phyloP scores from a whole-genome alignment of 371 early-diverging fungal genomes.

The Rhizopus stolonifer region DNA sequence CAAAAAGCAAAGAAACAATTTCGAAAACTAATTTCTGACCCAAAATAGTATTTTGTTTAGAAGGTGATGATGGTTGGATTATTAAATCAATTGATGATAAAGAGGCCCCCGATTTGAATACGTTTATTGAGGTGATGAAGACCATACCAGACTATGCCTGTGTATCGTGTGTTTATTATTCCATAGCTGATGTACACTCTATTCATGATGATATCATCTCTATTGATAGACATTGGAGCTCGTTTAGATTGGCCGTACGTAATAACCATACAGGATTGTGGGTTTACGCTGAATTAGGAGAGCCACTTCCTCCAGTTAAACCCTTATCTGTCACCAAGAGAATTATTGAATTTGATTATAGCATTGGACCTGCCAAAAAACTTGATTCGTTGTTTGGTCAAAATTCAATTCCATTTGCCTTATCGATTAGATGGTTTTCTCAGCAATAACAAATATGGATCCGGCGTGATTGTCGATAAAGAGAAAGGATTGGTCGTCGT shows the following conservation, averaged over 20 bases:
- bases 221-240: slow-evolving; percentile 85
- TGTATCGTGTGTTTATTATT: slow-evolving; percentile 75
- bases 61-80: no score
- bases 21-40: no score
- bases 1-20: no score
- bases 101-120: slow-evolving; percentile 77
- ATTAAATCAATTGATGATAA: slow-evolving; percentile 68
- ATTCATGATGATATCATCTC: slow-evolving; percentile 54
- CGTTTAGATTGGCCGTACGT: slow-evolving; percentile 74
- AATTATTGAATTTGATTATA: no score
- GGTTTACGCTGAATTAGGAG: slow-evolving; percentile 73
- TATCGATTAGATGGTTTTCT: slow-evolving; percentile 74
- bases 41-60: slow-evolving; percentile 63
- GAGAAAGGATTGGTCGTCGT: slow-evolving; percentile 69
- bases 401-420: slow-evolving; percentile 70
- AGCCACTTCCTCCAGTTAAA: slow-evolving; percentile 65
- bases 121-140: slow-evolving; percentile 72
- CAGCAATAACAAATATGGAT: slow-evolving; percentile 60
- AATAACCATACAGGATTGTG: slow-evolving; percentile 82
- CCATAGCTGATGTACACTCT: neutral
- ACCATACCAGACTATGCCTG: slow-evolving; percentile 73
- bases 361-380: slow-evolving; percentile 62
- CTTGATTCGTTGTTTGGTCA: slow-evolving; percentile 70
- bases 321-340: slow-evolving; percentile 53
- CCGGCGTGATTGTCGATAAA: slow-evolving; percentile 74